These are phyloP conservation scores for Candida tallmaniae DNA, from an alignment of 805 yeast genomes.

Conservation along the genomic window DNA sequence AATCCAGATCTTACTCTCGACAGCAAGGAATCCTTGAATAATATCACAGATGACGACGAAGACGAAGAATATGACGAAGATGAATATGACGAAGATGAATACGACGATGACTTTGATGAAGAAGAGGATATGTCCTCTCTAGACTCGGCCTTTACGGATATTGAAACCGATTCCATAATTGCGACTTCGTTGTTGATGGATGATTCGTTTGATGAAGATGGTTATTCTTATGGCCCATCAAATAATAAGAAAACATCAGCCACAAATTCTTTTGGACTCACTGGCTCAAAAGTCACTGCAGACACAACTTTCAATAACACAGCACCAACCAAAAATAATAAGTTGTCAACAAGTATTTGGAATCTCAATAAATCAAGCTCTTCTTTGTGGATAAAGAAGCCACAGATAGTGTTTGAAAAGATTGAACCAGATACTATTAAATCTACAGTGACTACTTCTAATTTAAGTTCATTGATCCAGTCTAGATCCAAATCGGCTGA, in stretches of 20 bases:
- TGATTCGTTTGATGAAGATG: slow-evolving; percentile 16
- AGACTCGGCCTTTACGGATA: slow-evolving; percentile 42
- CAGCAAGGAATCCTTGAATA: slow-evolving; percentile 6
- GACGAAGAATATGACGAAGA: slow-evolving; percentile 23
- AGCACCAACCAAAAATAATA: slow-evolving; percentile 1
- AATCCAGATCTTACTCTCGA: slow-evolving; percentile 9
- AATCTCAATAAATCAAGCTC: neutral
- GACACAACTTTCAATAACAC: slow-evolving; percentile 1
- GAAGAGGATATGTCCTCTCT: slow-evolving; percentile 24
- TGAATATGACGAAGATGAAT: slow-evolving; percentile 21
- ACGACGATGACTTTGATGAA: slow-evolving; percentile 24
- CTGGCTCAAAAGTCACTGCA: slow-evolving; percentile 1
- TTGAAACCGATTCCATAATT: slow-evolving; percentile 35
- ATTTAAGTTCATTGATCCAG: slow-evolving; percentile 42
- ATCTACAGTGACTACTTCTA: slow-evolving; percentile 20
- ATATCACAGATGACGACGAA: slow-evolving; percentile 10
- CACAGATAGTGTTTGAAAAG: slow-evolving; percentile 19
- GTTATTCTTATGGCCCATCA: slow-evolving; percentile 5
- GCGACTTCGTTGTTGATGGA: slow-evolving; percentile 23
- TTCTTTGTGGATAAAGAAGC: neutral
- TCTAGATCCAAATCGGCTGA: slow-evolving; percentile 29
- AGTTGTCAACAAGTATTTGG: neutral
- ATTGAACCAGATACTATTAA: slow-evolving; percentile 3
- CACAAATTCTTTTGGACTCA: slow-evolving; percentile 2
- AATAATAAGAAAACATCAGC: slow-evolving; percentile 7